phyloP scores from a whole-genome alignment of 257 asterid species.

The Jaltomata sinuosa region DNA sequence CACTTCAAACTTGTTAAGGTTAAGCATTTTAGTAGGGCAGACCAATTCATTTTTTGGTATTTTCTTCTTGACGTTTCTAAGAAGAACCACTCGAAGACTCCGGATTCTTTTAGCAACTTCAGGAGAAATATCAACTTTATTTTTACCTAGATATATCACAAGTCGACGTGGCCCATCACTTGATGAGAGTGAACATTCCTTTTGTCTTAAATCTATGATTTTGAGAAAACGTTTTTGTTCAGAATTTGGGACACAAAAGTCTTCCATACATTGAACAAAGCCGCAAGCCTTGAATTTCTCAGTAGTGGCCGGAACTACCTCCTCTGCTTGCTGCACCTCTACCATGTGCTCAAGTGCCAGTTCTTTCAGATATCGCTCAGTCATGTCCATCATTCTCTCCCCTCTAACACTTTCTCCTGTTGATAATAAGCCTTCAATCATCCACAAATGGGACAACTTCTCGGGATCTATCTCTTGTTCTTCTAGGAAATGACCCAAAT shows the following conservation, averaged over 20 bases:
- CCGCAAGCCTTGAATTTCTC: not conserved
- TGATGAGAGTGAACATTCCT: not conserved
- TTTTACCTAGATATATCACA: not conserved
- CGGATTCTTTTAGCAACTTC: not conserved
- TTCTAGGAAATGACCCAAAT: conserved; percentile 7
- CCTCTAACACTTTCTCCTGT: not conserved
- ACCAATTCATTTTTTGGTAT: not conserved
- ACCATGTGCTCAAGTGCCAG: not conserved
- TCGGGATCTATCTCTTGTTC: not conserved
- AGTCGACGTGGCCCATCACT: not conserved
- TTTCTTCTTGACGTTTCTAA: not conserved
- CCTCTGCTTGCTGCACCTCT: not conserved
- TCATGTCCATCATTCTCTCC: not conserved
- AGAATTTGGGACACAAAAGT: not conserved
- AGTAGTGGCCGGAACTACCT: not conserved
- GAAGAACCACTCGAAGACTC: not conserved
- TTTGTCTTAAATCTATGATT: not conserved
- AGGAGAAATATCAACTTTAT: not conserved
- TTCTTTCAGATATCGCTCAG: not conserved
- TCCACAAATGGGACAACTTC: not conserved
- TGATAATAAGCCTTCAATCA: conserved; percentile 4
- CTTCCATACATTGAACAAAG: not conserved
- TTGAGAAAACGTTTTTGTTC: not conserved
- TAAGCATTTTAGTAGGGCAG: not conserved
- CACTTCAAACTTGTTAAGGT: conserved; percentile 1